Evolutionary conservation across 2,329 filamentous ascomycete species (phyloP).

Genomic region (Colletotrichum coccodes): DNA sequence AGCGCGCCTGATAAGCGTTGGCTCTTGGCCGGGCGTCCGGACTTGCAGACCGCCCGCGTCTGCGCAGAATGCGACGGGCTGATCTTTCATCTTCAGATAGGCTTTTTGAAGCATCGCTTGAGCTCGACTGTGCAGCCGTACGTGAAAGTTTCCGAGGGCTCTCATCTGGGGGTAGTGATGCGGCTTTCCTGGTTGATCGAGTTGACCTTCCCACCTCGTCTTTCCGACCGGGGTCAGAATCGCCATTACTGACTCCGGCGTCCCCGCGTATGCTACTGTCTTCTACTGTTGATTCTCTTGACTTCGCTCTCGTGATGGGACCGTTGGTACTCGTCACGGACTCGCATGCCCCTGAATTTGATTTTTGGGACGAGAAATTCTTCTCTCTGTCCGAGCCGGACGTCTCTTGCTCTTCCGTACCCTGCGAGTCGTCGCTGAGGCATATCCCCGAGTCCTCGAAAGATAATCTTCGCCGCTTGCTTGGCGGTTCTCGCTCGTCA

Average conservation of each 20-base stretch:
- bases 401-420: not conserved
- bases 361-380: not conserved
- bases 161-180: constrained; percentile 14
- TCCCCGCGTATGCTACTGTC: not conserved
- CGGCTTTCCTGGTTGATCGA: constrained; percentile 4
- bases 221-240: not conserved
- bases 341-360: not conserved
- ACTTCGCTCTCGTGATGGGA: constrained; percentile 2
- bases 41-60: constrained; percentile 15
- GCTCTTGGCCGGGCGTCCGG: constrained; percentile 1
- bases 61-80: constrained; percentile 35
- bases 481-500: constrained; percentile 34
- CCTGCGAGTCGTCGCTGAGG: constrained; percentile 19
- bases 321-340: not conserved
- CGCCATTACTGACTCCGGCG: not conserved
- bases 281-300: not conserved
- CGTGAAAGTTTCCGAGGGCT: not conserved
- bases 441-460: constrained; percentile 34
- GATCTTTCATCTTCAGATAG: constrained; percentile 28
- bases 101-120: constrained; percentile 1
- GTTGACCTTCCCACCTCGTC: not conserved
- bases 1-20: constrained; percentile 17
- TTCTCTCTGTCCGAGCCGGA: not conserved
- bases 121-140: constrained; percentile 15
- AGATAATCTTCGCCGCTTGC: constrained; percentile 48